A percentile compares a stretch with the other conserved stretches of the same genome.
These are phyloP conservation scores for Cordyceps farinosa DNA, from an alignment of 2,329 filamentous ascomycete species.

Conservation along the genomic window DNA sequence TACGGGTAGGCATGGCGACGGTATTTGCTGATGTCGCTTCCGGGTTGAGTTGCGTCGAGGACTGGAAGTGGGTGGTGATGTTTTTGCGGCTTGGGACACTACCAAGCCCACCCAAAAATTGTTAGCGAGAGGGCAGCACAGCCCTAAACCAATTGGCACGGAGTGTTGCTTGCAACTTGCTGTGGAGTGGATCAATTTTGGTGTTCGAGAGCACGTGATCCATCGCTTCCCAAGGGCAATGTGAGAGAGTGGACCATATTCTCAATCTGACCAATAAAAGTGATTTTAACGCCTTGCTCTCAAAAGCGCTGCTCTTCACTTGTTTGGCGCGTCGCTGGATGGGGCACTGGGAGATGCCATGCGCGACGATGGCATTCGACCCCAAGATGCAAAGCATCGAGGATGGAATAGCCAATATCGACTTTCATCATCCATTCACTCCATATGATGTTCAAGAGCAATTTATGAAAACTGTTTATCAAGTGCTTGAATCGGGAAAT, in stretches of 20 bases:
- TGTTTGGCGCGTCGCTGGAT: constrained; percentile 3
- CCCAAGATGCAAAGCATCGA: constrained; percentile 22
- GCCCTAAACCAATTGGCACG: constrained; percentile 33
- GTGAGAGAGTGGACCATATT: not conserved
- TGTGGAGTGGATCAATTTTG: constrained; percentile 2
- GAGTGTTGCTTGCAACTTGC: not conserved
- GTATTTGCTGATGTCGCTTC: constrained; percentile 42
- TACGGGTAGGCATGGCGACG: constrained; percentile 69
- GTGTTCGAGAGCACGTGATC: constrained; percentile 30
- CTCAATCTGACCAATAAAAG: not conserved
- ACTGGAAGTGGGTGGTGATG: constrained; percentile 36
- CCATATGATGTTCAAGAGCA: constrained; percentile 84
- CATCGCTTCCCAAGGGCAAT: constrained; percentile 9
- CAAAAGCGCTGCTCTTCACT: not conserved
- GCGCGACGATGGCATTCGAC: constrained; percentile 22
- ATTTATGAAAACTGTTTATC: constrained; percentile 82
- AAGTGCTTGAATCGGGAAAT: constrained; percentile 65
- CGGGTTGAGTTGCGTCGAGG: constrained; percentile 34
- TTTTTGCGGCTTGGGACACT: constrained; percentile 35
- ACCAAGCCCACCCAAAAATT: constrained; percentile 31
- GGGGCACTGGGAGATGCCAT: not conserved
- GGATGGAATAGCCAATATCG: constrained; percentile 32
- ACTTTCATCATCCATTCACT: constrained; percentile 84
- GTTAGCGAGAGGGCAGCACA: constrained; percentile 41
- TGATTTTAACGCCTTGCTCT: not conserved